These are phyloP conservation scores for Phialemonium atrogriseum DNA, from an alignment of 2,329 filamentous ascomycete species.

Conservation along the genomic window DNA sequence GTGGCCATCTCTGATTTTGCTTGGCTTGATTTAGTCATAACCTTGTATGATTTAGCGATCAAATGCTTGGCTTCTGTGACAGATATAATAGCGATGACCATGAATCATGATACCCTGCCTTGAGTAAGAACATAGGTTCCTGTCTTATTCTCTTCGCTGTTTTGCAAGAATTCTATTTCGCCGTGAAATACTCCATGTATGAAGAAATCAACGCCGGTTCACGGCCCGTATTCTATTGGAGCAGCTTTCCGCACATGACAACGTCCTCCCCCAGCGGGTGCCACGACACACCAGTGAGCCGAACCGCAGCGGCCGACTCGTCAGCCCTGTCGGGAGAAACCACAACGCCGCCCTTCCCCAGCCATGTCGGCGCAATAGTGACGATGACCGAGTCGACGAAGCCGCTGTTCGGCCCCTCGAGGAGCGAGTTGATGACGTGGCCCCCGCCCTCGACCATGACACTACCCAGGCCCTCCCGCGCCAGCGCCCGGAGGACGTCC, in stretches of 20 bases:
- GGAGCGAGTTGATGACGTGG: conserved; percentile 69
- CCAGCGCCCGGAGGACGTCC: conserved; percentile 52
- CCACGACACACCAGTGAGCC: conserved; percentile 63
- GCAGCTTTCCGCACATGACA: conserved; percentile 61
- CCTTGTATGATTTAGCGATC: too few relatives aligned
- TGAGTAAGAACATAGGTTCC: too few relatives aligned
- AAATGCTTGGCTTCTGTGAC: too few relatives aligned
- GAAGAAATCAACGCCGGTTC: too few relatives aligned
- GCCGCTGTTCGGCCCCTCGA: conserved; percentile 51
- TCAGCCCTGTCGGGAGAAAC: conserved; percentile 59
- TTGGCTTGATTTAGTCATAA: too few relatives aligned
- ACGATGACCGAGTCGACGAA: conserved; percentile 70
- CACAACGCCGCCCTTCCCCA: conserved; percentile 75
- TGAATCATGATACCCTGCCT: too few relatives aligned
- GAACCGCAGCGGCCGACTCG: conserved; percentile 52
- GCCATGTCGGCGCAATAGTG: conserved; percentile 82
- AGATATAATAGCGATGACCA: too few relatives aligned
- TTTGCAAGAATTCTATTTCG: too few relatives aligned
- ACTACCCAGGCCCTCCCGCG: conserved; percentile 55
- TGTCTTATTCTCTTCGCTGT: too few relatives aligned
- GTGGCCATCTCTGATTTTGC: conserved; percentile 18
- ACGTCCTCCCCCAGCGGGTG: conserved; percentile 74
- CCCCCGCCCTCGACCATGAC: conserved; percentile 92
- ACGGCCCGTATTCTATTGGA: too few relatives aligned
- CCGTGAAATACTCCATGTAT: too few relatives aligned